Evolutionary conservation across 495 filamentous ascomycete genomes (phyloP), one percentile per base, ranked within the genome.

Genomic region (Aspergillus ostianus): DNA sequence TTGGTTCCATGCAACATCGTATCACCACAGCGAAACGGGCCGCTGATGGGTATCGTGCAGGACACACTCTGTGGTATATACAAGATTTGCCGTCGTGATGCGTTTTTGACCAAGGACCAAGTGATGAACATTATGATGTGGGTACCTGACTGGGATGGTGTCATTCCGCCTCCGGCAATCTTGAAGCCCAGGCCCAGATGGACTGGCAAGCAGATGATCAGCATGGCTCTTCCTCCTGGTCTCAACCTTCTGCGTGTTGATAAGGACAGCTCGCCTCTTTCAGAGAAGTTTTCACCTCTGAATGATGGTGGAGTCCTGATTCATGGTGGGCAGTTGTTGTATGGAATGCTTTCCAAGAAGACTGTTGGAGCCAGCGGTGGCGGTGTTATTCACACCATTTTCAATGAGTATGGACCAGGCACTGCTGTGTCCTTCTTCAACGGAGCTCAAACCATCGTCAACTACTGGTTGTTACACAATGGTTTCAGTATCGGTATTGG

Each of bases 41-140:
- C 94, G 47, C 84, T 99, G 51, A 99, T 99, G 94, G 94, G 94
- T 84, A 99, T 99, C 65, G 95, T 99, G 19, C 94, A 99, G 71
- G 94, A 99, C 71, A 96, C 94, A 44, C 80, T 99, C 53, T 93
- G 91, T 66, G 94, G 94, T 74, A 89, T 93, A 57, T 99, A 97
- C 80, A 98, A 98, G 77, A 86, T 99, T 63, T 93, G 89, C 64
- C 90, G 94, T 51, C 85, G 93, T 66, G 94, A 99, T 75, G 84
- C 90, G 9, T 97, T 99, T 76, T 75, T 99, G 60, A 88, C 83
- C 26, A 90, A 91, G 70, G 89, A 96, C 57, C 82, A 94, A 70
- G 87, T 98, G 47, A 97, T 97, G 91, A 94, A 97, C 66, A 77
- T 94, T 57, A 87, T 99, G 76, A 80, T 99, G 66, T 98, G 93